Percentiles rank a stretch among this genome's conserved stretches.
Conservation (phyloP, 257 asterid species). For the Nicotiana sylvestris region DNA sequence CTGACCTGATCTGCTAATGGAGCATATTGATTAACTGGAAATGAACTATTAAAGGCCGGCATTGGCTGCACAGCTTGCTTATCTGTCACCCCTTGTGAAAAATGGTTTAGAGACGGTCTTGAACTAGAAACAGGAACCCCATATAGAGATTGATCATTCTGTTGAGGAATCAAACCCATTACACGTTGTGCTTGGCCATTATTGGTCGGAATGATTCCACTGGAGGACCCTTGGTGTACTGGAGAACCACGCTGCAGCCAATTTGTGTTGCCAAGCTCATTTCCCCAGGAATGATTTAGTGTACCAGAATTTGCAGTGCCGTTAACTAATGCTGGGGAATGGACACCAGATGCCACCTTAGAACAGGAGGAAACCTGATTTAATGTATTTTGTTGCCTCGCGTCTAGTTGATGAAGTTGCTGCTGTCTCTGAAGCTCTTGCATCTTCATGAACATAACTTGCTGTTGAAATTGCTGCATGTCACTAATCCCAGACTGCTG, state of each 20-base stretch:
- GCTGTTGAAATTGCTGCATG: constrained; percentile 75
- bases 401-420: constrained; percentile 55
- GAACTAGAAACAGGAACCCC: constrained; percentile 84
- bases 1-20: constrained; percentile 33
- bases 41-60: constrained; percentile 34
- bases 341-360: constrained; percentile 54
- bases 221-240: constrained; percentile 52
- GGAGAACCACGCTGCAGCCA: constrained; percentile 58
- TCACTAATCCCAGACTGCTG: constrained; percentile 67
- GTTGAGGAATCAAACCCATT: constrained; percentile 54
- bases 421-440: constrained; percentile 79
- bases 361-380: constrained; percentile 40
- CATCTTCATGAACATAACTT: constrained; percentile 56
- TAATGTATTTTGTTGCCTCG: constrained; percentile 43
- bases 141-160: constrained; percentile 75
- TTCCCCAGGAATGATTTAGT: constrained; percentile 40
- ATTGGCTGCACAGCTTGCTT: constrained; percentile 48
- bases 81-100: constrained; percentile 47
- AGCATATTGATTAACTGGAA: constrained; percentile 38
- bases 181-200: constrained; percentile 44
- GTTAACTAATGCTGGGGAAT: constrained; percentile 38
- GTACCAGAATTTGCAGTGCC: constrained; percentile 49
- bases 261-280: constrained; percentile 50
- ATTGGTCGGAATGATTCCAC: constrained; percentile 48
- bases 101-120: constrained; percentile 54